Base-by-base conservation (phyloP, 441 rosid species). In the Eugenia klotzschiana region DNA sequence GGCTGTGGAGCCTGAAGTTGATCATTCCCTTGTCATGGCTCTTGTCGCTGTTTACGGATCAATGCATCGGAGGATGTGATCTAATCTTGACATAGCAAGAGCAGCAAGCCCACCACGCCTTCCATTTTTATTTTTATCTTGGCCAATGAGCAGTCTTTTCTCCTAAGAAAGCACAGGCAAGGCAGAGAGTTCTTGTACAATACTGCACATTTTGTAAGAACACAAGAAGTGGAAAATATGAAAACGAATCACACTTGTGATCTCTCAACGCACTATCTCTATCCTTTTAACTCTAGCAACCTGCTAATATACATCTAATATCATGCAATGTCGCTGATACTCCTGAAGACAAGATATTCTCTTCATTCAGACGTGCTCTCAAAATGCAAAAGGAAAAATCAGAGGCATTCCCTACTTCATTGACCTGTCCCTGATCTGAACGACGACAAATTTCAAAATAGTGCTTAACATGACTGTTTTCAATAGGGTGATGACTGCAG, bases 1-100 rank as follows among this genome's bases (percentile, higher is more conserved):
- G 85, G 57, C 51, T 26, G 33, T 58, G n/a, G 85, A 83, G 51
- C 82, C 85, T 46, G 58, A 80, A 29, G 77, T 83, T 46, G 82
- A 79, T 43, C 85, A n/a, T 20, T 79, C 82, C 37, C 82, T 79
- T 8, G 29, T 58, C 18, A 26, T 83, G 79, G 85, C 82, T 79
- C 85, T 83, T 23, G 82, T 83, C 13, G 33, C 79, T 8, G 85
- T 58, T 2, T 57, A 79, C 8, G 58, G 79, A 46, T 54, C 84
- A 4, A 83, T 79, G 5, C 64, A 46, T 55, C 26, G 4, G 23
- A 79, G 79, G 56, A 83, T 83, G 57, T 58, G 58, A 83, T n/a
- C 74, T 29, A 8, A 64, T 64, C 41, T 29, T 18, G 74, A 37
- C 43, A 64, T 29, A 37, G 13, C 1, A 13, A 64, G 43, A 64